Conservation (phyloP, 805 yeast genomes). For the Pichia insulana region DNA sequence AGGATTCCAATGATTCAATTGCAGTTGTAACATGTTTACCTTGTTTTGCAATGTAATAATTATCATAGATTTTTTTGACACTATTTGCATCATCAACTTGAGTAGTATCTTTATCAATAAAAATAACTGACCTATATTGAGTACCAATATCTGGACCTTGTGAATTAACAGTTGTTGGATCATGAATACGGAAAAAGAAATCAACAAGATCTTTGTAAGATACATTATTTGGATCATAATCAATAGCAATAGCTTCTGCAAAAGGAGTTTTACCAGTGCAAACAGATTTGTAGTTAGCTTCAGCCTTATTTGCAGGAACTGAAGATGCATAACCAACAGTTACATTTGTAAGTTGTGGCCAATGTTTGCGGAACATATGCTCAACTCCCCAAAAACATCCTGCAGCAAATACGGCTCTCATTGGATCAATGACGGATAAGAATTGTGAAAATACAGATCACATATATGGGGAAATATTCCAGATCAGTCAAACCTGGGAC, state of each 20-base stretch:
- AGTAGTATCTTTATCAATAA: slow-evolving; percentile 42
- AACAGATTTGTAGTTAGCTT: slow-evolving; percentile 63
- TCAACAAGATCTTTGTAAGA: slow-evolving; percentile 56
- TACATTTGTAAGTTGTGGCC: slow-evolving; percentile 58
- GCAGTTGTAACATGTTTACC: slow-evolving; percentile 57
- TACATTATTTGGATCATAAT: slow-evolving; percentile 66
- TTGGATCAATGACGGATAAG: background rate
- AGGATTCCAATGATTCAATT: slow-evolving; percentile 57
- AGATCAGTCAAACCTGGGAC: no score
- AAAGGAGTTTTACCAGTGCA: slow-evolving; percentile 67
- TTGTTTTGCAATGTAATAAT: slow-evolving; percentile 24
- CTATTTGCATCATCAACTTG: slow-evolving; percentile 34
- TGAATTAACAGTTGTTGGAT: slow-evolving; percentile 74
- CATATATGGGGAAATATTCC: no score
- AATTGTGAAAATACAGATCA: no score
- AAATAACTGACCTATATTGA: slow-evolving; percentile 83
- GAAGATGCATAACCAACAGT: slow-evolving; percentile 83
- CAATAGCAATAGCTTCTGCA: slow-evolving; percentile 79
- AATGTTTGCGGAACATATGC: slow-evolving; percentile 67
- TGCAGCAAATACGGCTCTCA: slow-evolving; percentile 42
- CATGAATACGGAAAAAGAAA: slow-evolving; percentile 87
- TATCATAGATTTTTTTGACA: slow-evolving; percentile 30
- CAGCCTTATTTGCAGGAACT: slow-evolving; percentile 36
- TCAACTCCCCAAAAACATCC: slow-evolving; percentile 90
- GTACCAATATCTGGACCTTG: slow-evolving; percentile 90